Evolutionary conservation across 1,284 basidiomycete genomes (phyloP), one percentile per base, ranked within the genome.

Genomic region (Apiotrichum gamsii): DNA sequence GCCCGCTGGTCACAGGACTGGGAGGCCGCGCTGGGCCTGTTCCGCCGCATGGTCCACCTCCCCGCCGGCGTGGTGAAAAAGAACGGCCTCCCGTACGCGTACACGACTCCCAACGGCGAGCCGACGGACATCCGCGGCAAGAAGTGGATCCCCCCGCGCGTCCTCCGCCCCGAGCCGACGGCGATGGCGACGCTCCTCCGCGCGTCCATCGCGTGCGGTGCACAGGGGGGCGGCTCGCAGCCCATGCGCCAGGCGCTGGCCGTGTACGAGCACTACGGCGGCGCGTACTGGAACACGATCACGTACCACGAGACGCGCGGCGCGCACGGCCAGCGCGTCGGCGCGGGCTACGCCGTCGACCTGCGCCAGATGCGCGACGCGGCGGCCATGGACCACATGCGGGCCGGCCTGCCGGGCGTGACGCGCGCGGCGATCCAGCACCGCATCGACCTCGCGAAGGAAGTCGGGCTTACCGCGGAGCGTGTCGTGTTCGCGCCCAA

Each of bases 1-100:
- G 60, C 62, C 3, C 52, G 61, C 32, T 67, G 64, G 60, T 48
- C 49, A 16, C 48, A 52, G 8, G 64, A 71, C 50, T 66, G 59
- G 56, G 49, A 59, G 8, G 34, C 54, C 8, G 65, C 61, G 4
- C 39, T 63, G n/a, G 18, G 29, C 19, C 36, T 62, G 9, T 59
- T 64, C 43, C 48, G 58, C n/a, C 51, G 57, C 32, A 61, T 66
- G 50, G 55, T 52, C 5, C 52, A 58, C 14, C 47, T 65, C 10
- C 56, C 59, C 0, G 18, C 19, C 2, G 50, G 49, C n/a, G 47
- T 52, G 3, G 60, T 61, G 43, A 32, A n/a, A 18, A 15, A 32
- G 14, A 21, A 24, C 9, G 6, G 14, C 14, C 11, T 4, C 9
- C 8, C 15, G 29, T n/a, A 14, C 14, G n/a, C n/a, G 11, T 53